Base-by-base conservation (phyloP, 2,329 filamentous ascomycete species). In the Trichoderma polysporum region DNA sequence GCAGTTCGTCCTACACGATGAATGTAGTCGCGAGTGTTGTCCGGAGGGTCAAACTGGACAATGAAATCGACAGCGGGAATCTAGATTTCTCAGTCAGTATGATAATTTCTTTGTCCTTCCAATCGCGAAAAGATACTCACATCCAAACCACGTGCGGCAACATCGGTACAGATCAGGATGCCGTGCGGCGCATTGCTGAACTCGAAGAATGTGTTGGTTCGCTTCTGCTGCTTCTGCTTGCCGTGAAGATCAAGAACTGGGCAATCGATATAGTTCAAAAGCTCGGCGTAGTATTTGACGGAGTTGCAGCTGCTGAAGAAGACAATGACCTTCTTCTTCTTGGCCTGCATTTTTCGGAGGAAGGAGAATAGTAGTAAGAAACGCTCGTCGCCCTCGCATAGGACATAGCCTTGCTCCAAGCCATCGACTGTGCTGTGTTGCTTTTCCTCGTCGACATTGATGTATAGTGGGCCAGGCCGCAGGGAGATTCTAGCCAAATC, bases 161-260 rank as follows among this genome's bases (percentile, higher is more conserved):
- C 95, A 75, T 99, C 95, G 0, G 95, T 99, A 81, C 94, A 97
- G 72, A 99, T 95, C 63, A 99, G 80, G 0, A 92, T 97, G 27
- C 94, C 95, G 71, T 91, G 88, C 71, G 89, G 89, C 19, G 94
- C 84, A 70, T 86, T 86, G 78, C 83, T 85, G 78, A 99, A 99
- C 78, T 98, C 94, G 79, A 98, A 99, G 79, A 99, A 99, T 0
- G 93, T 97, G 76, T 96, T 97, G 27, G 95, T 99, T n/a, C 95
- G 91, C 79, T 97, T 97, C 80, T 97, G 93, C 80, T 99, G 95
- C 81, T 99, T 99, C 81, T 97, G 93, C 81, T 99, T 97, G 72
- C 93, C 95, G 78, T 96, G 92, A 8, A 97, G 84, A 72, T 92
- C 91, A 50, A 97, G 85, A 2, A 96, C 92, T 5, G 91, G 93